Conservation (phyloP, 345 rosid species). For the Capsella bursapastoris region DNA sequence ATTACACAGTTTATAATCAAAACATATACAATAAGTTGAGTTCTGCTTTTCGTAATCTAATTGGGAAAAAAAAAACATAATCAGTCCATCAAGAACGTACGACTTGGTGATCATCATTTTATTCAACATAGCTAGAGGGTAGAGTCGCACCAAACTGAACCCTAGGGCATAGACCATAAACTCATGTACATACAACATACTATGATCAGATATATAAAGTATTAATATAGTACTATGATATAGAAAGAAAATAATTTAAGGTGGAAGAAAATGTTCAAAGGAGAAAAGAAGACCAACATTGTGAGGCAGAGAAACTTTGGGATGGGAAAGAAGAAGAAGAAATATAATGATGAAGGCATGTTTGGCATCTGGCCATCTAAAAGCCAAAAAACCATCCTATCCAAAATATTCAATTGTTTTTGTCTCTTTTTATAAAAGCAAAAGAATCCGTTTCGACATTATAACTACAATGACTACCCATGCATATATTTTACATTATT, state of each 20-base stretch:
- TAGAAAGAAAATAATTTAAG: slow-evolving; percentile 3
- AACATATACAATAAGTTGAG: background rate
- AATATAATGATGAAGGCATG: slow-evolving; percentile 44
- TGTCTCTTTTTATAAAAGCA: slow-evolving; percentile 34
- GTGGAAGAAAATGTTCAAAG: slow-evolving; percentile 26
- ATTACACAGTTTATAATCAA: background rate
- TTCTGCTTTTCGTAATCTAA: background rate
- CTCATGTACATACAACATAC: background rate
- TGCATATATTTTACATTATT: slow-evolving; percentile 14
- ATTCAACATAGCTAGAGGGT: background rate
- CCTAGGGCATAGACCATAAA: background rate
- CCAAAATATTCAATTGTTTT: slow-evolving; percentile 40
- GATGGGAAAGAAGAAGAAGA: slow-evolving; percentile 26
- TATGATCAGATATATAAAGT: background rate
- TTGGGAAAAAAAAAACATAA: background rate
- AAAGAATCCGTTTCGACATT: slow-evolving; percentile 41
- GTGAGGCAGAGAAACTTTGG: slow-evolving; percentile 39
- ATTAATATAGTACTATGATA: background rate
- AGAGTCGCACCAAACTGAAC: slow-evolving; percentile 1
- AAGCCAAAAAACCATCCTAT: slow-evolving; percentile 41
- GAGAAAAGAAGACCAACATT: slow-evolving; percentile 29
- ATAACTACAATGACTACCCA: slow-evolving; percentile 35
- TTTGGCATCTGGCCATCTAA: slow-evolving; percentile 48
- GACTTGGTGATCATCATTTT: background rate
- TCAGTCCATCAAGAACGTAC: background rate